Evolutionary conservation across 2,329 filamentous ascomycete species (phyloP).

Genomic region (Aspergillus neotritici): DNA sequence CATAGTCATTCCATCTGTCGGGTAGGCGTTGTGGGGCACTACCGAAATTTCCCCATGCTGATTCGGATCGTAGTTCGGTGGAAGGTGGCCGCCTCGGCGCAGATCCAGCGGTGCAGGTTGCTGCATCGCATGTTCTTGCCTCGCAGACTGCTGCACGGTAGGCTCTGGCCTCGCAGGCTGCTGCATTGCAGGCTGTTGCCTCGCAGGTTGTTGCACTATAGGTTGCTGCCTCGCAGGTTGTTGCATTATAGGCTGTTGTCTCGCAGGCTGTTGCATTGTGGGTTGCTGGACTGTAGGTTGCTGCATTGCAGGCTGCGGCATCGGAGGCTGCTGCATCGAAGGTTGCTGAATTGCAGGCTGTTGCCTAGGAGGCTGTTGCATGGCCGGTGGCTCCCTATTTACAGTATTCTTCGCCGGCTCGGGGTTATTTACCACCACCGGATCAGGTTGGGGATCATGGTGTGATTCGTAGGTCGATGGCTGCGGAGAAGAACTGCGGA

Average conservation of each 20-base stretch:
- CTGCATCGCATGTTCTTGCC: conserved; percentile 20
- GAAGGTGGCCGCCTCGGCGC: conserved; percentile 36
- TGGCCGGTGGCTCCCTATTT: conserved; percentile 46
- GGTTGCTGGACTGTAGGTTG: conserved; percentile 10
- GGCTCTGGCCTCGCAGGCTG: background rate
- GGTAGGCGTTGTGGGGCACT: conserved; percentile 88
- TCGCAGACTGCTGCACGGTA: too few species aligned
- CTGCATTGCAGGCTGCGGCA: conserved; percentile 41
- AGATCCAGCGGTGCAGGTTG: conserved; percentile 36
- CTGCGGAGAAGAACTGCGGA: conserved; percentile 91
- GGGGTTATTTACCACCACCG: conserved; percentile 62
- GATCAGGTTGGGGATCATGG: conserved; percentile 71
- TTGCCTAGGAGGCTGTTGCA: conserved; percentile 12
- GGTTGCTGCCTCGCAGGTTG: conserved; percentile 15
- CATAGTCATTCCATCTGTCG: conserved; percentile 95
- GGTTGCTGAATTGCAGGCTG: conserved; percentile 14
- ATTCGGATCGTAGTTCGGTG: conserved; percentile 48
- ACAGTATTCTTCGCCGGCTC: conserved; percentile 41
- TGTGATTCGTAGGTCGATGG: conserved; percentile 90
- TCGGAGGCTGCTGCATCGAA: conserved; percentile 13
- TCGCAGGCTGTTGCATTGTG: conserved; percentile 39
- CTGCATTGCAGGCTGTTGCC: conserved; percentile 44
- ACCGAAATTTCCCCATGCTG: conserved; percentile 61
- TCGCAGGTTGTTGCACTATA: conserved; percentile 22
- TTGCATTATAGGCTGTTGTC: background rate